Conservation (phyloP, 495 filamentous ascomycete genomes). For the Glonium stellatum region DNA sequence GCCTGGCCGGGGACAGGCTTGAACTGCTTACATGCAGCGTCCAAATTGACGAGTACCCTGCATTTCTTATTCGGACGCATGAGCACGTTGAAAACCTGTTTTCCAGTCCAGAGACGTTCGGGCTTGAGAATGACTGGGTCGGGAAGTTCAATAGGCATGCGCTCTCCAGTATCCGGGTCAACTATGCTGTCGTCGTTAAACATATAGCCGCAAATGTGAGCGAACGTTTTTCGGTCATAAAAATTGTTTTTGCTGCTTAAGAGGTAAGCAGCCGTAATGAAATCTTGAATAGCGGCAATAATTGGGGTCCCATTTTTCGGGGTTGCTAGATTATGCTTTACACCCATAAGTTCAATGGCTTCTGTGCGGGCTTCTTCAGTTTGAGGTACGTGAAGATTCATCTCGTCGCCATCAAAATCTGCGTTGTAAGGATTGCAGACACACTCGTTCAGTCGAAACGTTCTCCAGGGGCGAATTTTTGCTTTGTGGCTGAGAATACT, state of each 20-base stretch:
- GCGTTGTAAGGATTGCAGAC: constrained; percentile 98
- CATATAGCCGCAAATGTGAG: constrained; percentile 90
- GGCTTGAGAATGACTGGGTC: constrained; percentile 81
- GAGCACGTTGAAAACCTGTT: constrained; percentile 91
- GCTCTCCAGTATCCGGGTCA: constrained; percentile 33
- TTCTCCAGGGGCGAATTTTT: constrained; percentile 90
- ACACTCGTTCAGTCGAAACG: constrained; percentile 95
- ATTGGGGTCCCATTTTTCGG: constrained; percentile 98
- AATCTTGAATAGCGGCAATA: constrained; percentile 96
- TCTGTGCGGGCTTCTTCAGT: constrained; percentile 95
- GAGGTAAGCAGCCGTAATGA: constrained; percentile 90
- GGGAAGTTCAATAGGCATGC: constrained; percentile 70
- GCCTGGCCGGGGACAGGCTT: constrained; percentile 47
- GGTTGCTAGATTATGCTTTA: constrained; percentile 90
- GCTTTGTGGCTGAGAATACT: constrained; percentile 92
- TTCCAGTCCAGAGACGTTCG: constrained; percentile 88
- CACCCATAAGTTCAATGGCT: constrained; percentile 94
- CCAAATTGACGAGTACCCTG: constrained; percentile 79
- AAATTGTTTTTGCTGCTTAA: constrained; percentile 90
- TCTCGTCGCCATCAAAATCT: constrained; percentile 98
- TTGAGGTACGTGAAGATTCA: constrained; percentile 97
- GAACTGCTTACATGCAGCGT: constrained; percentile 84
- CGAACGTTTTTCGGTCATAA: constrained; percentile 77
- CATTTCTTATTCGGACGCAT: constrained; percentile 84
- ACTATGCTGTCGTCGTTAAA: constrained; percentile 56